Percentiles rank a stretch among this genome's conserved stretches.
Conservation (phyloP, 1,139 yeast species). For the Entelexis sorbosivorans region DNA sequence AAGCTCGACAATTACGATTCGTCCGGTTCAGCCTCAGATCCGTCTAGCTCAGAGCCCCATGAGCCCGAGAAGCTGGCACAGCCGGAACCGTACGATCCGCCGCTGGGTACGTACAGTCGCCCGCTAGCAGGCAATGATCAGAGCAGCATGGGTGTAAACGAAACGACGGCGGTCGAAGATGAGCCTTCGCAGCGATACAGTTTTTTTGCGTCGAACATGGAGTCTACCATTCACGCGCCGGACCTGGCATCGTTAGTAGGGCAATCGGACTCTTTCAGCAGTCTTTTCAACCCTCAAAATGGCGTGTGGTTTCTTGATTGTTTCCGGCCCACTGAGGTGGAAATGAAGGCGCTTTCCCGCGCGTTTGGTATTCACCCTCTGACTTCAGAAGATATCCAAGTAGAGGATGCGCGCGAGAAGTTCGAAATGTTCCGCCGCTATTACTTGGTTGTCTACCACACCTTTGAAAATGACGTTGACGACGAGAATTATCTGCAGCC, state of each 20-base stretch:
- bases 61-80: background rate
- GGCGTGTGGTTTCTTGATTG: constrained; percentile 80
- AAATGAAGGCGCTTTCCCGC: constrained; percentile 83
- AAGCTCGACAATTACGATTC: constrained; percentile 2
- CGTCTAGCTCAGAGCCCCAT: background rate
- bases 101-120: background rate
- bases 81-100: background rate
- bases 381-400: constrained; percentile 88
- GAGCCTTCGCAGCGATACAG: constrained; percentile 51
- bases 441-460: constrained; percentile 84
- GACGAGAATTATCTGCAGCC: constrained; percentile 63
- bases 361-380: constrained; percentile 92
- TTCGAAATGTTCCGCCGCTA: constrained; percentile 85
- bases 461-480: constrained; percentile 54
- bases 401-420: constrained; percentile 91
- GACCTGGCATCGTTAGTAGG: constrained; percentile 65
- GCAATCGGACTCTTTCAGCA: constrained; percentile 53
- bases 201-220: constrained; percentile 68
- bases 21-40: background rate
- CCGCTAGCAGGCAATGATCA: background rate
- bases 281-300: constrained; percentile 51
- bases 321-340: constrained; percentile 87
- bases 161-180: constrained; percentile 1
- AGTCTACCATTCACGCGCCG: constrained; percentile 81
- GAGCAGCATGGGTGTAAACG: constrained; percentile 2